Base-by-base conservation (phyloP, 1,284 basidiomycete species). In the Naganishia sp. region DNA sequence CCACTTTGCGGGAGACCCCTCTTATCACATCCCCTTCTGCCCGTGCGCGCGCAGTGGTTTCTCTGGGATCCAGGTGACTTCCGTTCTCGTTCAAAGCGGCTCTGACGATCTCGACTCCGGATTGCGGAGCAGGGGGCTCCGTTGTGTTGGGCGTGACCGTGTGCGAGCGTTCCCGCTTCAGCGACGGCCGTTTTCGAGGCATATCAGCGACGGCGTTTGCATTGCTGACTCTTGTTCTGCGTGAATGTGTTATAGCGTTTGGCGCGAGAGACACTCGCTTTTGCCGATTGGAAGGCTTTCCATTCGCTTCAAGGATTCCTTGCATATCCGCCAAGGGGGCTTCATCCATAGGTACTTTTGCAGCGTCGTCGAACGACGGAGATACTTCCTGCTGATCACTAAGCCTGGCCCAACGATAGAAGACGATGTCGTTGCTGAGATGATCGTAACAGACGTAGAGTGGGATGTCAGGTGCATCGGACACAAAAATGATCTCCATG, bases 391-490 rank as follows among this genome's bases (percentile, higher is more conserved):
- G 42, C 23, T 44, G 52, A 11, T 49, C 53, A 6, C 16, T 52
- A 1, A 61, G 55, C 25, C 49, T 68, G n/a, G 67, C 66, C 49
- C 73, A 68, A 1, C 75, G 71, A 60, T 72, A 77, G 50, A 80
- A 75, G 16, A 78, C 69, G 46, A 79, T 57, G 39, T 75, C 72
- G 18, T 68, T 64, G 13, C 69, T 65, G 16, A 64, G 63, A 3
- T 57, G 53, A 64, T 78, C 72, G 60, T 73, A 70, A 3, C 69
- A 68, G 1, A 78, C 67, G 31, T 77, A 69, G 33, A 76, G 70
- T 0, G 73, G 72, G 11, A 61, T 48, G 50, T 76, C 72, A 6
- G 73, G 73, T n/a, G 70, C 65, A 0, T 70, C 69, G 2, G 73
- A 64, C 15, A 75, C 68, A 65, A 70, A 68, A 6, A 77, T 45